A percentile compares a stretch with the other conserved stretches of the same genome.
Evolutionary conservation across 805 yeast species (phyloP).

Genomic region (Barnettozyma pratensis): DNA sequence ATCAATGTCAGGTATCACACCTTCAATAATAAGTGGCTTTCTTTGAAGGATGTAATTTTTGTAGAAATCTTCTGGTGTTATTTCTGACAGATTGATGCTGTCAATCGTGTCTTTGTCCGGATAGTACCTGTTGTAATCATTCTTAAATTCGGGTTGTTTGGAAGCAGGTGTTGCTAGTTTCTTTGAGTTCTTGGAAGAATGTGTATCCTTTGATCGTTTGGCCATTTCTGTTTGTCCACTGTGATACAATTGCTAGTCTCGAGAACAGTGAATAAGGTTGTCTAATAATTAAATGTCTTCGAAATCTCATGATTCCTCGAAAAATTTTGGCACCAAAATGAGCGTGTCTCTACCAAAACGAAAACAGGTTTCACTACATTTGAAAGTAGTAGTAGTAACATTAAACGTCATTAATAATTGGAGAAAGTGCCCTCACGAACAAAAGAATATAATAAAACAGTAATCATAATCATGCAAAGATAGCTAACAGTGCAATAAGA

Average conservation of each 20-base stretch:
- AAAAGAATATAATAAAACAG: not conserved
- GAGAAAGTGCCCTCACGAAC: no score
- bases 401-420: no score
- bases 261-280: not conserved
- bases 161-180: not conserved
- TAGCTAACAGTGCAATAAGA: conserved; percentile 52
- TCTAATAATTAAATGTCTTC: not conserved
- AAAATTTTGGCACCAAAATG: conserved; percentile 6
- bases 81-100: not conserved
- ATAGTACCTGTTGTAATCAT: conserved; percentile 12
- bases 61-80: conserved; percentile 9
- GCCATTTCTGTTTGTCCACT: conserved; percentile 1
- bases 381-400: no score
- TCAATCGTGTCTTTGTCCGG: conserved; percentile 5
- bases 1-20: conserved; percentile 32
- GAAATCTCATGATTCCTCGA: not conserved
- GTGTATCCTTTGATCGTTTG: conserved; percentile 1
- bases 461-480: conserved; percentile 19
- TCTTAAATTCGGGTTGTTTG: conserved; percentile 4
- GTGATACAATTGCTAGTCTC: no score
- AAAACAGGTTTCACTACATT: not conserved
- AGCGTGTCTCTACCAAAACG: not conserved
- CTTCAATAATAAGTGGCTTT: conserved; percentile 45
- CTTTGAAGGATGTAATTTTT: conserved; percentile 15
- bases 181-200: not conserved